Conservation (phyloP, 1,284 basidiomycete species). For the Malassezia cuniculi region DNA sequence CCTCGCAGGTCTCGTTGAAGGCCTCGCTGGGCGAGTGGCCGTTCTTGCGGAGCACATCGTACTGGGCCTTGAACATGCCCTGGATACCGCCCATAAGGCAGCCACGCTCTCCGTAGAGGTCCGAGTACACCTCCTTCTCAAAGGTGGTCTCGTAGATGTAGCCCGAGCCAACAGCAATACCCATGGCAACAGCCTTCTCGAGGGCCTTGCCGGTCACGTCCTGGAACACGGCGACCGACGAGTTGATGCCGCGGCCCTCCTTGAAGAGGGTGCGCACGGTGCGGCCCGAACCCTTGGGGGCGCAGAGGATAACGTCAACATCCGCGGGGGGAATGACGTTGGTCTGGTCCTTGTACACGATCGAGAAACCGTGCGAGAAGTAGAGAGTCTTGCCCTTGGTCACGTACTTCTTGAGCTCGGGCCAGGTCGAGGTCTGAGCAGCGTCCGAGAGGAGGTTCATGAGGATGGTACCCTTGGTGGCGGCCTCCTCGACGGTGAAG, state of each 20-base stretch:
- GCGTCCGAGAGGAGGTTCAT: constrained; percentile 99
- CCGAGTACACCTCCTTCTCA: constrained; percentile 98
- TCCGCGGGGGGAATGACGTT: constrained; percentile 79
- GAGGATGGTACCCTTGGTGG: constrained; percentile 88
- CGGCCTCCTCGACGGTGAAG: constrained; percentile 96
- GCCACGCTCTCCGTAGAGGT: constrained; percentile 96
- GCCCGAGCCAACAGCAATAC: constrained; percentile 87
- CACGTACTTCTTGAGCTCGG: constrained; percentile 66
- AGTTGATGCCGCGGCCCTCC: constrained; percentile 96
- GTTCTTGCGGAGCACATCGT: constrained; percentile 96
- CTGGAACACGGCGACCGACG: constrained; percentile 67
- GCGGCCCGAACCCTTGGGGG: constrained; percentile 95
- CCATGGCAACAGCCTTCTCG: constrained; percentile 90
- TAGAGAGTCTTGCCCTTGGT: constrained; percentile 99
- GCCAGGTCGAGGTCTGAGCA: constrained; percentile 91
- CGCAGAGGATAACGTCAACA: constrained; percentile 97
- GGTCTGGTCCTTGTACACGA: constrained; percentile 96
- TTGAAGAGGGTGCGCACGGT: constrained; percentile 99
- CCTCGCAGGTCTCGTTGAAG: constrained; percentile 95
- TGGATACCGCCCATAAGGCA: constrained; percentile 99
- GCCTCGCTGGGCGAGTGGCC: constrained; percentile 95
- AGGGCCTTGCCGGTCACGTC: constrained; percentile 95
- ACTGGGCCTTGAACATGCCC: constrained; percentile 98
- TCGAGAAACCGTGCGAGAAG: constrained; percentile 99
- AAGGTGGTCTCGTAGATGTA: constrained; percentile 98